phyloP scores from a whole-genome alignment of 306 rosid genomes.

The Quercus alba region DNA sequence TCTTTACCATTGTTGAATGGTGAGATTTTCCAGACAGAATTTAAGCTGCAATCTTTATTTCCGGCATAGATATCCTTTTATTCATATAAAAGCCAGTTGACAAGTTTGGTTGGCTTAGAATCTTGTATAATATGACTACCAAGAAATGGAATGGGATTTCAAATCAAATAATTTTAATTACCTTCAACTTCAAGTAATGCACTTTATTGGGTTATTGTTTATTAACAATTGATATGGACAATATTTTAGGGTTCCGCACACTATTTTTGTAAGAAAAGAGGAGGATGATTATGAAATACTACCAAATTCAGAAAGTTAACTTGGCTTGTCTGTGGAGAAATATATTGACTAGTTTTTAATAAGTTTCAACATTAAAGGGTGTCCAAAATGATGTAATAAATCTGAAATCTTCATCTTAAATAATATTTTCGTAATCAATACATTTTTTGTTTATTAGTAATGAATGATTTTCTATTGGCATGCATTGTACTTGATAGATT shows the following conservation, averaged over 20 bases:
- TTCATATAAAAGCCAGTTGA: not conserved
- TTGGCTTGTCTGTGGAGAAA: not conserved
- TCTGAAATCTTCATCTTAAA: not conserved
- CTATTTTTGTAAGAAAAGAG: too few relatives aligned
- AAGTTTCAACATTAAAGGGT: not conserved
- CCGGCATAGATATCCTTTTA: not conserved
- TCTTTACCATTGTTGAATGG: not conserved
- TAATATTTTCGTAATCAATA: too few relatives aligned
- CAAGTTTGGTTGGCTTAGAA: too few relatives aligned
- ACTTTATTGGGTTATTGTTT: not conserved
- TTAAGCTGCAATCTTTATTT: too few relatives aligned
- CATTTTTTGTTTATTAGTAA: too few relatives aligned
- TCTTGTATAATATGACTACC: too few relatives aligned
- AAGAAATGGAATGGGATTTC: too few relatives aligned
- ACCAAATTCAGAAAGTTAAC: too few relatives aligned
- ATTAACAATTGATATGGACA: not conserved
- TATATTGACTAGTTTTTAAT: not conserved
- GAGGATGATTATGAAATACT: too few relatives aligned
- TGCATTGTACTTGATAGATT: not conserved
- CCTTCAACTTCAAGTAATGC: too few relatives aligned
- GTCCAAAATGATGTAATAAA: not conserved
- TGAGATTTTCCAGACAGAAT: not conserved
- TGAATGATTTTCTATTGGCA: too few relatives aligned
- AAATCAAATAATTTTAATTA: not conserved
- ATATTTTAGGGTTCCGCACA: not conserved